A percentile compares a stretch with the other conserved stretches of the same genome.
phyloP scores from a whole-genome alignment of 2,329 filamentous ascomycete genomes.

The Hirsutella rhossiliensis region DNA sequence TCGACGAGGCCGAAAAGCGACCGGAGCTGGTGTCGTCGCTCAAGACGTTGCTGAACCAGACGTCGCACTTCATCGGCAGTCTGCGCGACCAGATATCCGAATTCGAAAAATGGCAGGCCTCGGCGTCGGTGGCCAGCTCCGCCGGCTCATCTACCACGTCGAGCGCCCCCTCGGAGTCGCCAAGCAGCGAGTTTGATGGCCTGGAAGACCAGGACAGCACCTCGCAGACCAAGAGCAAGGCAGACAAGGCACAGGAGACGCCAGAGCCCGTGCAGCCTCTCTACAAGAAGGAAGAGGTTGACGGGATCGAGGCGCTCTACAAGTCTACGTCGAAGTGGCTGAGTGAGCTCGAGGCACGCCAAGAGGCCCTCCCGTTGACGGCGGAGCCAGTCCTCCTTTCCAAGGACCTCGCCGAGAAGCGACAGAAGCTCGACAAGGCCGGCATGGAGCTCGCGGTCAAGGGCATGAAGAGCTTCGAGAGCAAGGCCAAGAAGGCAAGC shows the following conservation, averaged over 20 bases:
- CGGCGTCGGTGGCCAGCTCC: constrained; percentile 23
- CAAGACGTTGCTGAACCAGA: constrained; percentile 58
- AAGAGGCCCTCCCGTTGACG: constrained; percentile 55
- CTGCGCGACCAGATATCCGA: constrained; percentile 60
- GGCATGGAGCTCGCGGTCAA: constrained; percentile 61
- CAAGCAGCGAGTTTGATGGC: constrained; percentile 52
- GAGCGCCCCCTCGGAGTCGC: constrained; percentile 32
- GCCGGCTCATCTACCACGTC: constrained; percentile 14
- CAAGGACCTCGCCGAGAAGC: constrained; percentile 58
- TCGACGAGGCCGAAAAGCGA: constrained; percentile 58
- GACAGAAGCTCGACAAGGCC: constrained; percentile 58
- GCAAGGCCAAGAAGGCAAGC: constrained; percentile 26
- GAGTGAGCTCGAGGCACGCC: constrained; percentile 54
- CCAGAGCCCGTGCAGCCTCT: constrained; percentile 46
- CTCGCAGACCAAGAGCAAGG: constrained; percentile 28
- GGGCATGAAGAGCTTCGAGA: constrained; percentile 39
- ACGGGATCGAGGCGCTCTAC: constrained; percentile 48
- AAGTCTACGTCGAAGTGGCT: constrained; percentile 62
- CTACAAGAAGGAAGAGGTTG: constrained; percentile 64
- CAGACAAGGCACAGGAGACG: constrained; percentile 29
- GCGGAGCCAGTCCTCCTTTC: constrained; percentile 65
- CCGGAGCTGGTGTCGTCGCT: constrained; percentile 58
- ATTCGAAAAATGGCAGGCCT: constrained; percentile 49
- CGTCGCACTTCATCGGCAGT: constrained; percentile 55
- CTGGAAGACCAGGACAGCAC: constrained; percentile 57